Base-by-base conservation (phyloP, 345 rosid genomes). In the Geranium rotundifolium region DNA sequence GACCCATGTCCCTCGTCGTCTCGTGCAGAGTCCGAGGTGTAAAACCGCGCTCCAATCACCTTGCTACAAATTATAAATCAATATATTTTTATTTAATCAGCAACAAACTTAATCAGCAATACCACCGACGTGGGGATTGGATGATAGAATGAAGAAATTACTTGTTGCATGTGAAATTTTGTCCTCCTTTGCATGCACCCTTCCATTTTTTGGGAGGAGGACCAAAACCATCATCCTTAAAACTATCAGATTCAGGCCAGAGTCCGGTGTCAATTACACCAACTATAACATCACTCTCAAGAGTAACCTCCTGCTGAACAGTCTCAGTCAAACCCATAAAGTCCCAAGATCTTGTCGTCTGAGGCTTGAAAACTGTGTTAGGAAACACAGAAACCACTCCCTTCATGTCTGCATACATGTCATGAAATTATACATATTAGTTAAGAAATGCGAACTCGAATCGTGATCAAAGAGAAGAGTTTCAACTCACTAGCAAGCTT, bases 281-380 rank as follows among this genome's bases (percentile, higher is more conserved):
- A 17, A 72, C 37, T 23, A 72, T 69, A 19, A 69, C 49, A 37
- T 76, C 61, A 56, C 67, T 56, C 61, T 62, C 70, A 0, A 62
- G 23, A 0, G 6, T 17, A 0, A 54, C 66, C 17, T 65, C 60
- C 17, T 66, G 30, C 1, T 57, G 59, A 0, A 69, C 67, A 1
- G 31, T 65, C 5, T 18, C 64, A 34, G 56, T 63, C n/a, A 83
- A 54, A 5, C 85, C 89, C 68, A 84, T 46, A 64, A 83, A 84
- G 63, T 79, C 77, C 92, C 89, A 86, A 0, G 87, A 86, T 58
- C 75, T 58, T 54, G 89, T 80, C 0, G 89, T 84, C 1, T 65
- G 82, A 56, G 72, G 77, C 13, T 80, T 65, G 7, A 62, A 19
- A 8, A n/a, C 72, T 20, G 4, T 66, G 54, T 67, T 82, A 0